Conservation (phyloP, 75 land plant species). For the Picea glauca region DNA sequence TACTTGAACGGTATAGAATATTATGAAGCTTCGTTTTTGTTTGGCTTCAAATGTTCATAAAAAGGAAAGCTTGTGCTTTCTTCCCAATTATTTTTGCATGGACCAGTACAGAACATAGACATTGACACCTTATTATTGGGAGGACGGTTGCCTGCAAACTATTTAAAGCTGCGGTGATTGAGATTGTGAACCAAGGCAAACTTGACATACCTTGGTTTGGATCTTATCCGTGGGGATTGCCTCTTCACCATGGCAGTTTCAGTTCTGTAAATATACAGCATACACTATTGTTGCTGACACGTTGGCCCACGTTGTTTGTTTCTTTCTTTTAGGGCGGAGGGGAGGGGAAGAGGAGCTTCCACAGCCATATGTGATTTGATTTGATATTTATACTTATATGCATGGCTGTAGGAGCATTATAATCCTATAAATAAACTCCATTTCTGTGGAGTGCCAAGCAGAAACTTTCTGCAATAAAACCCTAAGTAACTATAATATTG, state of each 20-base stretch:
- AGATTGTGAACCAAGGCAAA: not conserved
- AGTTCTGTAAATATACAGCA: constrained; percentile 13
- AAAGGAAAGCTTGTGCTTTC: constrained; percentile 1
- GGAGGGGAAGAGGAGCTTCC: too few species aligned
- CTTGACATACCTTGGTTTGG: not conserved
- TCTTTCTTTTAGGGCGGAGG: too few species aligned
- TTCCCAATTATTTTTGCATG: constrained; percentile 5
- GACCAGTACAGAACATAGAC: constrained; percentile 4
- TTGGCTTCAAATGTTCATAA: constrained; percentile 4
- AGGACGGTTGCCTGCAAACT: constrained; percentile 1
- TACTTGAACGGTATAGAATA: constrained; percentile 5
- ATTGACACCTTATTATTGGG: constrained; percentile 9
- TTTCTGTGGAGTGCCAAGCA: too few species aligned
- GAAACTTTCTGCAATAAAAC: too few species aligned
- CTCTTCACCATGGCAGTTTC: constrained; percentile 9
- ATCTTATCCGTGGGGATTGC: constrained; percentile 9
- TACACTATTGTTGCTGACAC: constrained; percentile 11
- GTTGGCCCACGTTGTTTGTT: too few species aligned
- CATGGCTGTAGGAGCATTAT: too few species aligned
- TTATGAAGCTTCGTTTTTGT: constrained; percentile 1
- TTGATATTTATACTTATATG: too few species aligned
- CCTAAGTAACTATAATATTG: too few species aligned
- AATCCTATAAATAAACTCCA: too few species aligned
- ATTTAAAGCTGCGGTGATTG: not conserved
- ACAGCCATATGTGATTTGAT: too few species aligned